Conservation (phyloP, 352 stramenopile genomes). For the Blastocystis sp. region DNA sequence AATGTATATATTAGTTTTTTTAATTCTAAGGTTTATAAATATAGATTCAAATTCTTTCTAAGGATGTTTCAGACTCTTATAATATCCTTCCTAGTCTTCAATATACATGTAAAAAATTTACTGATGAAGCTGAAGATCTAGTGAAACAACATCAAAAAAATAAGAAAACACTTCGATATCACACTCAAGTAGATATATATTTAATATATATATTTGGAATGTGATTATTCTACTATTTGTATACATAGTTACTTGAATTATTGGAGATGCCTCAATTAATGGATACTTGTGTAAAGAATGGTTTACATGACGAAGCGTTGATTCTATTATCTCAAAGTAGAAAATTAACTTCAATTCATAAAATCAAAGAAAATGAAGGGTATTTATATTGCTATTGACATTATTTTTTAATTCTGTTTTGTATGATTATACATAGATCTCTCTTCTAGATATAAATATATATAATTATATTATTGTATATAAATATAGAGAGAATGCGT, state of each 20-base stretch:
- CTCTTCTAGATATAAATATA: too few species aligned
- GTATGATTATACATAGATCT: too few species aligned
- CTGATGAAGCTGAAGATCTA: conserved; percentile 20
- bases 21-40: conserved; percentile 41
- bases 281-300: conserved; percentile 81
- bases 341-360: too few species aligned
- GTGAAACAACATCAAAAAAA: conserved; percentile 51
- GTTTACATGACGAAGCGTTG: conserved; percentile 79
- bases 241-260: conserved; percentile 69
- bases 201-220: too few species aligned
- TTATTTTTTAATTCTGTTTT: too few species aligned
- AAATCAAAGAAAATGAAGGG: too few species aligned
- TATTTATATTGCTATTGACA: too few species aligned
- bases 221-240: background rate
- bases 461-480: too few species aligned
- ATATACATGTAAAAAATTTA: conserved; percentile 31
- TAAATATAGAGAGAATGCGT: too few species aligned
- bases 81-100: conserved; percentile 23
- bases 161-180: conserved; percentile 68
- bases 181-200: conserved; percentile 44
- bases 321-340: too few species aligned
- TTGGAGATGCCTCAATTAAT: conserved; percentile 86
- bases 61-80: background rate
- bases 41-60: conserved; percentile 27
- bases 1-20: conserved; percentile 14